Base-by-base conservation (phyloP, 1,139 yeast species). In the Saccharomyces hybrid region DNA sequence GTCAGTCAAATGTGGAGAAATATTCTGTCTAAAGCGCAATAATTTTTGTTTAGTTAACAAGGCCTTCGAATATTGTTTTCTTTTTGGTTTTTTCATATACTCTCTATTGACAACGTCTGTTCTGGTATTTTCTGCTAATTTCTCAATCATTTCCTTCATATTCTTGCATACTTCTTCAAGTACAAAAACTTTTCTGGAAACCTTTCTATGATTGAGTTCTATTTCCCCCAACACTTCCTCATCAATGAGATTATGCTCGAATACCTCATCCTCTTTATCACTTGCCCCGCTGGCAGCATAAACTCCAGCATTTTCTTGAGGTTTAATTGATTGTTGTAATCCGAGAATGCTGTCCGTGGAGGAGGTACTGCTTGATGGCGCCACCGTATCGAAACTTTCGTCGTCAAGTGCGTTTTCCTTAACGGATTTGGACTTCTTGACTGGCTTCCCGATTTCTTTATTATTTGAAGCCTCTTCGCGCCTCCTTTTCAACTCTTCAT, bases 11-110 rank as follows among this genome's bases (percentile, higher is more conserved):
- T 26, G 34, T 21, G 49, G 8, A 8, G 26, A 31, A n/a, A 50
- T n/a, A 11, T 50, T 50, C 21, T 44, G 32, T 44, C 47, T 42
- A 4, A 50, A 44, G n/a, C 31, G 47, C n/a, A 50, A 24, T 49
- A 50, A 12, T 31, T 50, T 50, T 9, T 50, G 52, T 12, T 47
- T 26, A 5, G 52, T 50, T 16, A 50, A 44, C 14, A 50, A 28
- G 11, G 47, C 42, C 27, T 47, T 50, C 12, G 52, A 44, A 44
- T 50, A 50, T 29, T 50, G 52, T 28, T 31, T 42, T 48, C 49
- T 50, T 42, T 53, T 59, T 4, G 44, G 44, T 28, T 59, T 54
- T 48, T 46, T 50, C 7, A 61, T 56, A 4, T 51, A 50, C 6
- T 21, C 42, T 9, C 28, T 42, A 38, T 38, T 24, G 5, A 48